Conservation (phyloP, 495 filamentous ascomycete species). For the Penicillium maclennaniae region DNA sequence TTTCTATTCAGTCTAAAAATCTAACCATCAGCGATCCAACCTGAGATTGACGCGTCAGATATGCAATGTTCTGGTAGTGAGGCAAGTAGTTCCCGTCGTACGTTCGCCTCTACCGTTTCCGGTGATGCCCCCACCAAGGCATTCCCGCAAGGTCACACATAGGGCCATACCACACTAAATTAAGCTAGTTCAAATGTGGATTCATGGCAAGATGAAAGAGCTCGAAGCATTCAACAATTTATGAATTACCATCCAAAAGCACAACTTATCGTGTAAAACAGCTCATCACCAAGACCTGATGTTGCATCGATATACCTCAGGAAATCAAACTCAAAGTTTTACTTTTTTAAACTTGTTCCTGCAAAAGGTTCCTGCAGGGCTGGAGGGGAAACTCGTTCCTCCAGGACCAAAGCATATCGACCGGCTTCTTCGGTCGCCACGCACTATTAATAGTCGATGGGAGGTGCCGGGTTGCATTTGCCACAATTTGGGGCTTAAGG, state of each 20-base stretch:
- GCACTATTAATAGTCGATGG: conserved; percentile 9
- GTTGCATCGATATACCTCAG: conserved; percentile 8
- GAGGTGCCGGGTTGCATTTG: conserved; percentile 12
- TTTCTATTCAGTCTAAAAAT: too few relatives aligned
- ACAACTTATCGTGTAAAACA: too few relatives aligned
- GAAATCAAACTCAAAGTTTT: conserved; percentile 8
- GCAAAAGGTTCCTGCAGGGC: background rate
- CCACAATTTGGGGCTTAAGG: conserved; percentile 7
- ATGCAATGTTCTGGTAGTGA: too few relatives aligned
- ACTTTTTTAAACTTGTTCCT: conserved; percentile 7
- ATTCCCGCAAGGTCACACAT: background rate
- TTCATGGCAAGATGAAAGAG: background rate
- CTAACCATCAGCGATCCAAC: too few relatives aligned
- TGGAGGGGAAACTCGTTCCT: background rate
- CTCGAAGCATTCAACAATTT: background rate
- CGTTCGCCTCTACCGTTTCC: too few relatives aligned
- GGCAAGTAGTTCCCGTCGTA: too few relatives aligned
- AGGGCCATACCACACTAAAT: background rate
- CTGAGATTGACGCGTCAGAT: too few relatives aligned
- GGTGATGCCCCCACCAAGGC: too few relatives aligned
- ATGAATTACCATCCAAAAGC: background rate
- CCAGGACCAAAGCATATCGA: background rate
- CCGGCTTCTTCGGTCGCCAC: background rate
- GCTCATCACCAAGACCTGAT: background rate
- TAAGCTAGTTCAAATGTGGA: background rate